Evolutionary conservation across 1,284 basidiomycete species (phyloP), one percentile per base, ranked within the genome.

Genomic region (Cryptococcus wingfieldii): DNA sequence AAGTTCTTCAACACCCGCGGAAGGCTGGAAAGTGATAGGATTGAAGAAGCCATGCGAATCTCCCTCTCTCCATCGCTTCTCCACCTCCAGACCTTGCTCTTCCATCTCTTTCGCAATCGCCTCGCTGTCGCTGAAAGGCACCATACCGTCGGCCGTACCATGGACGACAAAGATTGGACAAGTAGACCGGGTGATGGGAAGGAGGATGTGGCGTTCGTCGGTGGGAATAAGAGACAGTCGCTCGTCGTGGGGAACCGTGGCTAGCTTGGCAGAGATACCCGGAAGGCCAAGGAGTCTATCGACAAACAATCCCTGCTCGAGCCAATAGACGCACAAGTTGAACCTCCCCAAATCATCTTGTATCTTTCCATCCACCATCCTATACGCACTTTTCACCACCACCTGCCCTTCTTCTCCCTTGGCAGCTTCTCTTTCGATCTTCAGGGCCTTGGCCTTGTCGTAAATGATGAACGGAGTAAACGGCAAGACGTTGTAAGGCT

Each of bases 61-160:
- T 18, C 53, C 54, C 34, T 59, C 51, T 19, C 55, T 39, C 58
- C 58, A 59, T 8, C 34, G 31, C 14, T 34, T 14, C 10, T 46
- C 42, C 12, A 44, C 42, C 16, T 55, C 43, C 1, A 53, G 28
- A 4, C 42, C 45, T 9, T 42, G 12, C 25, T 42, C 38, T 14
- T 49, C 37, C 46, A 55, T 39, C 9, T 55, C 49, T 16, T 50
- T 19, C 23, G 38, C 23, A 6, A 41, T 31, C 27, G 37, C 53
- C 19, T 38, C 16, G 8, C 50, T 45, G 13, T 53, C 54, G 23
- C 53, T 23, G 6, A 50, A 37, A 12, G 50, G 45, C 8, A 55
- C 58, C 4, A 55, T 39, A 9, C 5, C 44, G 48, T 59, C 58
- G 5, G 13, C 38, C 16, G 44, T 55, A 9, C 58, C 58, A 18